Conservation (phyloP, 176 grass and related monocot species). For the Avena eriantha region DNA sequence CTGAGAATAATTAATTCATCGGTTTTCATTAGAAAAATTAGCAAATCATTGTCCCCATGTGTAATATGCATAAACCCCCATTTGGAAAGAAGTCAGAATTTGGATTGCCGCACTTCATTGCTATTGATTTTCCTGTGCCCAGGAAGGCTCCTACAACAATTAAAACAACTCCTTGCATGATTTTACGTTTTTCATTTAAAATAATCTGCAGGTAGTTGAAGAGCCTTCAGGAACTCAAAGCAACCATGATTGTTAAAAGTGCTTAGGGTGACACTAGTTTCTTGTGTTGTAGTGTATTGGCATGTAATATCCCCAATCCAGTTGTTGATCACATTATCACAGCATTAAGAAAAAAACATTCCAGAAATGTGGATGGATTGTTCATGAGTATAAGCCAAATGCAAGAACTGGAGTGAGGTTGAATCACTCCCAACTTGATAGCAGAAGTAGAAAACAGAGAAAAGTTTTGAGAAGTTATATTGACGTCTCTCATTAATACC, state of each 20-base stretch:
- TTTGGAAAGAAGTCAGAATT: not conserved
- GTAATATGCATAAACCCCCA: not conserved
- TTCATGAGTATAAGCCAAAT: not conserved
- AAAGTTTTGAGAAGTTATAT: not conserved
- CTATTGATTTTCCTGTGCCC: not conserved
- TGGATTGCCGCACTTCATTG: not conserved
- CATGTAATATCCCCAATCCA: not conserved
- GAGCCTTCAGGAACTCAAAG: not conserved
- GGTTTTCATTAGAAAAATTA: not conserved
- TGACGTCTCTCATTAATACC: not conserved
- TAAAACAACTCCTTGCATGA: too few relatives aligned
- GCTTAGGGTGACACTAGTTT: not conserved
- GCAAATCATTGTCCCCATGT: not conserved
- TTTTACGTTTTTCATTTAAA: slow-evolving; percentile 14
- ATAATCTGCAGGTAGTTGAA: not conserved
- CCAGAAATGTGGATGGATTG: not conserved
- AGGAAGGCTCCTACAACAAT: not conserved
- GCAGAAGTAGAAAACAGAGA: not conserved
- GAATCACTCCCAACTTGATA: not conserved
- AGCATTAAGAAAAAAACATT: not conserved
- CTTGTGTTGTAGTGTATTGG: not conserved
- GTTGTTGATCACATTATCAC: not conserved
- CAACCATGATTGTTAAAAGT: not conserved
- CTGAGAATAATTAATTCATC: not conserved
- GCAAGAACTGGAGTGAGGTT: not conserved